phyloP scores from a whole-genome alignment of 371 early-diverging fungal genomes.

The Mortierella sp. region DNA sequence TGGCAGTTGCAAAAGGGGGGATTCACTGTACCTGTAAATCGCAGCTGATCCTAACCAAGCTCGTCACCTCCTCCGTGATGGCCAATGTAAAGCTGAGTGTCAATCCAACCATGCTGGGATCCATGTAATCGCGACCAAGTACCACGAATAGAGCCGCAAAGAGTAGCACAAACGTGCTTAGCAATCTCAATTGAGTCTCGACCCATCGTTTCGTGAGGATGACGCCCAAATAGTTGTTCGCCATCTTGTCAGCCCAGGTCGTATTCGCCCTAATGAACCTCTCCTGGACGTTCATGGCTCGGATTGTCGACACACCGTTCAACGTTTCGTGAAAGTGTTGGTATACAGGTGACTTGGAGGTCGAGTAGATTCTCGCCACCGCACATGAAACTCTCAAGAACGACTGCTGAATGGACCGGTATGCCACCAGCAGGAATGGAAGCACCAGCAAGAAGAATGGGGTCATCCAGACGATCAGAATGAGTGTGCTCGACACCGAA shows the following conservation, averaged over 20 bases:
- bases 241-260: constrained; percentile 80
- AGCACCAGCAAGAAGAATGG: constrained; percentile 69
- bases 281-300: constrained; percentile 79
- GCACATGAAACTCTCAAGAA: constrained; percentile 77
- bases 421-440: constrained; percentile 66
- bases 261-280: constrained; percentile 84
- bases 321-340: constrained; percentile 85
- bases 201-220: constrained; percentile 91
- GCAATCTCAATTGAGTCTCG: constrained; percentile 88
- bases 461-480: constrained; percentile 69
- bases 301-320: constrained; percentile 82
- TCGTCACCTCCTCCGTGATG: constrained; percentile 86
- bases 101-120: constrained; percentile 86
- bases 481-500: constrained; percentile 65
- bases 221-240: constrained; percentile 82
- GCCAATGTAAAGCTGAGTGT: constrained; percentile 88
- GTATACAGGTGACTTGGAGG: constrained; percentile 85
- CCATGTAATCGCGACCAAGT: constrained; percentile 60
- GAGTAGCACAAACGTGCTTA: constrained; percentile 74
- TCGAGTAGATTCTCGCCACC: constrained; percentile 79
- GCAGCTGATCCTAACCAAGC: constrained; percentile 80
- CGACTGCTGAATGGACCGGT: constrained; percentile 33
- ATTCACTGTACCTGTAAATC: constrained; percentile 68
- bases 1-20: neutral
- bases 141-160: constrained; percentile 74